These are phyloP conservation scores for Chrysoporthe puriensis DNA, from an alignment of 2,329 filamentous ascomycete species.

Conservation along the genomic window DNA sequence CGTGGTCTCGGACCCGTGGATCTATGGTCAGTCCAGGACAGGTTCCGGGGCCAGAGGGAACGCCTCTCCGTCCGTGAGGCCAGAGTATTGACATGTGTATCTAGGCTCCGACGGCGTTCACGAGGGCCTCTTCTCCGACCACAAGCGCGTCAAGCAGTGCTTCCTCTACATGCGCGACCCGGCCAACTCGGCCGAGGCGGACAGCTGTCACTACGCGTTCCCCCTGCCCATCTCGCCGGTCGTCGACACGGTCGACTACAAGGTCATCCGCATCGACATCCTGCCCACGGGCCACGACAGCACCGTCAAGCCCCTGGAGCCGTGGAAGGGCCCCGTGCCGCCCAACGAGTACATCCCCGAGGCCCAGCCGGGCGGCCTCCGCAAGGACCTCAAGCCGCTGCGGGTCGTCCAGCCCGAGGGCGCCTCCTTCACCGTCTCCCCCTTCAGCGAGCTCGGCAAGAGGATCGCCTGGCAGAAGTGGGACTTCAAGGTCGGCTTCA, in stretches of 20 bases:
- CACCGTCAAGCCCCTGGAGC: conserved; percentile 55
- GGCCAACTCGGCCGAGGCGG: conserved; percentile 58
- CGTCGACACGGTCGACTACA: conserved; percentile 63
- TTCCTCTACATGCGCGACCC: conserved; percentile 70
- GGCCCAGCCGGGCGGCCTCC: conserved; percentile 53
- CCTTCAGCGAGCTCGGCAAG: conserved; percentile 36
- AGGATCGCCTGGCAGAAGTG: conserved; percentile 46
- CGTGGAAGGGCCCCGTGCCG: conserved; percentile 56
- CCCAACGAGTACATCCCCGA: conserved; percentile 69
- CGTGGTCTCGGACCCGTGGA: conserved; percentile 66
- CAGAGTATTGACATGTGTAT: background rate
- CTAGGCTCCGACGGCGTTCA: conserved; percentile 55
- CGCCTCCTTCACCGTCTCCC: conserved; percentile 54
- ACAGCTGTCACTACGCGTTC: conserved; percentile 71
- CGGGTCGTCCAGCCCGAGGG: conserved; percentile 67
- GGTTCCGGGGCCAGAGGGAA: background rate
- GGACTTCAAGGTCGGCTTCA: conserved; percentile 69
- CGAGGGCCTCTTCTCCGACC: conserved; percentile 48
- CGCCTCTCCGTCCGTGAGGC: background rate
- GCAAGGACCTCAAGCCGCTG: conserved; percentile 65
- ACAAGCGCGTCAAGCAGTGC: conserved; percentile 60
- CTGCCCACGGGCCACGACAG: conserved; percentile 69
- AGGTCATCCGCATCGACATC: conserved; percentile 70
- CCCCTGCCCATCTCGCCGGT: conserved; percentile 71
- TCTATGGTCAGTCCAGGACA: conserved; percentile 52